A percentile compares a stretch with the other conserved stretches of the same genome.
Conservation (phyloP, 2,329 filamentous ascomycete genomes). For the Xylariaceae sp. region DNA sequence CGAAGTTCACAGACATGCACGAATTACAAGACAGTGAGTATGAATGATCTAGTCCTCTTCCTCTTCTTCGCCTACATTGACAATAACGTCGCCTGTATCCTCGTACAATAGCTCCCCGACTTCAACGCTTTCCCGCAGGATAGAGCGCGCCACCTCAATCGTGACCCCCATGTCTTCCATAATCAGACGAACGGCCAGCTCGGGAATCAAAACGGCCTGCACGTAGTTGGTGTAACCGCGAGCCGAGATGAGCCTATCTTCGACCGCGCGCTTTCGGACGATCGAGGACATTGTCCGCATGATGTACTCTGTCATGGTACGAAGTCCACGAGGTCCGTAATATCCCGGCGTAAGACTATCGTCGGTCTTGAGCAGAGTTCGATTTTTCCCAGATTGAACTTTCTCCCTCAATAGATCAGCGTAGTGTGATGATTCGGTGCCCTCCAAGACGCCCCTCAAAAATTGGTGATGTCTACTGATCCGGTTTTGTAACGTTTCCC, state of each 20-base stretch:
- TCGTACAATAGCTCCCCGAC: conserved; percentile 67
- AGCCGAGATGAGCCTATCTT: conserved; percentile 62
- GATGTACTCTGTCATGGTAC: conserved; percentile 67
- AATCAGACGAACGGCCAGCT: conserved; percentile 53
- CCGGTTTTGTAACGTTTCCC: conserved; percentile 56
- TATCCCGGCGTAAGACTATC: conserved; percentile 69
- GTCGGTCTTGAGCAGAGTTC: conserved; percentile 55
- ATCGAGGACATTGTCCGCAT: conserved; percentile 54
- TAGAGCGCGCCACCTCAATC: conserved; percentile 40
- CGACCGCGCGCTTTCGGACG: conserved; percentile 57
- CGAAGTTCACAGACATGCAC: no score
- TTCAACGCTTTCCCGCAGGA: conserved; percentile 62
- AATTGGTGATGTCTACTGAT: conserved; percentile 51
- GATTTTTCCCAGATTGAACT: conserved; percentile 53
- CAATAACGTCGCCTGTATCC: conserved; percentile 53
- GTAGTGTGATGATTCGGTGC: conserved; percentile 54
- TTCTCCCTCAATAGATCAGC: conserved; percentile 50
- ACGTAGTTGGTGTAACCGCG: conserved; percentile 66
- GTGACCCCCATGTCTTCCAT: conserved; percentile 50
- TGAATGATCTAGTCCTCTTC: conserved; percentile 3
- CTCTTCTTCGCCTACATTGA: conserved; percentile 20
- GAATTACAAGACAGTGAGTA: no score
- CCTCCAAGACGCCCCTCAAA: conserved; percentile 57
- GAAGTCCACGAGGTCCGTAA: conserved; percentile 73
- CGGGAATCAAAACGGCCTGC: conserved; percentile 73